These are phyloP conservation scores for Cladosporium sphaerospermum DNA, from an alignment of 2,329 filamentous ascomycete genomes.

Conservation along the genomic window DNA sequence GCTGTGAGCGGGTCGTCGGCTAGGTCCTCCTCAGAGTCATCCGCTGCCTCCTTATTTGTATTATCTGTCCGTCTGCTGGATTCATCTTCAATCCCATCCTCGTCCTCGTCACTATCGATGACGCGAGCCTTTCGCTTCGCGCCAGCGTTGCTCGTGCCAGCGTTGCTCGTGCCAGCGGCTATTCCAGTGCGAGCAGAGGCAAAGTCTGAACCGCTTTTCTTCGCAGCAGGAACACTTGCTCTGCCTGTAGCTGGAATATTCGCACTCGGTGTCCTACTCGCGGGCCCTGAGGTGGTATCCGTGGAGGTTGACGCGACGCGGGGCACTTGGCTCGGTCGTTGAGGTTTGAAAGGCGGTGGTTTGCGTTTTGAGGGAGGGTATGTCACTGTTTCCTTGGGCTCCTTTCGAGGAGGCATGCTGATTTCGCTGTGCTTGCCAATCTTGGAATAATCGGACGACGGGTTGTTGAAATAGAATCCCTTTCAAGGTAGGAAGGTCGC, in stretches of 20 bases:
- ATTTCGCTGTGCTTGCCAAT: not conserved
- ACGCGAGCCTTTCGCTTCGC: constrained; percentile 1
- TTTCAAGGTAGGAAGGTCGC: too few relatives aligned
- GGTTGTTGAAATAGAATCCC: too few relatives aligned
- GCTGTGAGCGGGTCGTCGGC: constrained; percentile 20
- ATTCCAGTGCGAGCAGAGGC: constrained; percentile 4
- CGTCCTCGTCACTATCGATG: constrained; percentile 17
- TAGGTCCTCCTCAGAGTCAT: constrained; percentile 19
- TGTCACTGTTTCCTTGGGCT: constrained; percentile 28
- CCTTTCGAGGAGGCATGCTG: constrained; percentile 27
- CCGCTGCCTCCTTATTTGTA: not conserved
- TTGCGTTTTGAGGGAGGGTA: constrained; percentile 29
- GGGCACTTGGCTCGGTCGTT: constrained; percentile 23
- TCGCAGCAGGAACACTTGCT: not conserved
- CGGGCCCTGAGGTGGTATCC: not conserved
- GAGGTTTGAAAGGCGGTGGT: constrained; percentile 28
- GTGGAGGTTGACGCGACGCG: constrained; percentile 43
- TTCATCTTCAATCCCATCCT: constrained; percentile 9
- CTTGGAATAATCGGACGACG: too few relatives aligned
- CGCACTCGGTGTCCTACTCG: constrained; percentile 1
- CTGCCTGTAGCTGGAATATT: not conserved
- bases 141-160: not conserved
- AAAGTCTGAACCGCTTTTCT: not conserved
- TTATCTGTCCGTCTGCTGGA: constrained; percentile 1
- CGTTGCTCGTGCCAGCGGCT: not conserved